phyloP scores from a whole-genome alignment of 139 green algal species.

The Chlamydomonas sphaeroides region DNA sequence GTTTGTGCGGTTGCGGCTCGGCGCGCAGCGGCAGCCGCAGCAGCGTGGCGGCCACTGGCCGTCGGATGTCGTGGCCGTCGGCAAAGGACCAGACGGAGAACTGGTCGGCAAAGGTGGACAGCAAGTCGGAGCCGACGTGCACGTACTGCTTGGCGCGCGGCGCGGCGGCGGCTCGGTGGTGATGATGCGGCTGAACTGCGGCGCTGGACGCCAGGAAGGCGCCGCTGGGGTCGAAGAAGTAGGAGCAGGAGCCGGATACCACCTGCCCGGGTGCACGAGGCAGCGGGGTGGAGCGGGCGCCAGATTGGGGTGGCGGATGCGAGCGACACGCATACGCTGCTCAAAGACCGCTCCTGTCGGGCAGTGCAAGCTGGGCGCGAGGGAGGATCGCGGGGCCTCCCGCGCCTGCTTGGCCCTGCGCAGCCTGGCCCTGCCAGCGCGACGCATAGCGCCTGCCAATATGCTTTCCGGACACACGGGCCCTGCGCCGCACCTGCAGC shows the following conservation, averaged over 20 bases:
- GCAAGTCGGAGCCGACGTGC: conserved; percentile 53
- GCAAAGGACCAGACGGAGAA: conserved; percentile 35
- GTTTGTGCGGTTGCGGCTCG: background rate
- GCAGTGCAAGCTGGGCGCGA: too few relatives aligned
- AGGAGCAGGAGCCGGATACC: conserved; percentile 57
- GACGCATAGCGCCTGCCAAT: too few relatives aligned
- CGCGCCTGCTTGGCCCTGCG: too few relatives aligned
- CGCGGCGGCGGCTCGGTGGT: background rate
- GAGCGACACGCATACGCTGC: too few relatives aligned
- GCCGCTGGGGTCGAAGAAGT: conserved; percentile 76
- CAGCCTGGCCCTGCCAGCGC: too few relatives aligned
- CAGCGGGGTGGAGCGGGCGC: too few relatives aligned
- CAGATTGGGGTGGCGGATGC: too few relatives aligned
- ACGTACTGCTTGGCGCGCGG: conserved; percentile 58
- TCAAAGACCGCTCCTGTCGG: too few relatives aligned
- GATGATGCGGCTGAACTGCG: too few relatives aligned
- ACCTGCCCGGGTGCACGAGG: too few relatives aligned
- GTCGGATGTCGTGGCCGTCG: conserved; percentile 10
- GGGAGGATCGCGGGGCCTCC: too few relatives aligned
- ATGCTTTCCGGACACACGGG: too few relatives aligned
- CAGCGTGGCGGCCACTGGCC: conserved; percentile 47
- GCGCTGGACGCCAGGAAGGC: conserved; percentile 34
- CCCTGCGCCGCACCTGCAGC: conserved; percentile 42
- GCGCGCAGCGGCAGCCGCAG: conserved; percentile 70
- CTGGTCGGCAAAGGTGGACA: conserved; percentile 66